Evolutionary conservation across 2,329 filamentous ascomycete genomes (phyloP).

Genomic region (Colletotrichum cuscutae): DNA sequence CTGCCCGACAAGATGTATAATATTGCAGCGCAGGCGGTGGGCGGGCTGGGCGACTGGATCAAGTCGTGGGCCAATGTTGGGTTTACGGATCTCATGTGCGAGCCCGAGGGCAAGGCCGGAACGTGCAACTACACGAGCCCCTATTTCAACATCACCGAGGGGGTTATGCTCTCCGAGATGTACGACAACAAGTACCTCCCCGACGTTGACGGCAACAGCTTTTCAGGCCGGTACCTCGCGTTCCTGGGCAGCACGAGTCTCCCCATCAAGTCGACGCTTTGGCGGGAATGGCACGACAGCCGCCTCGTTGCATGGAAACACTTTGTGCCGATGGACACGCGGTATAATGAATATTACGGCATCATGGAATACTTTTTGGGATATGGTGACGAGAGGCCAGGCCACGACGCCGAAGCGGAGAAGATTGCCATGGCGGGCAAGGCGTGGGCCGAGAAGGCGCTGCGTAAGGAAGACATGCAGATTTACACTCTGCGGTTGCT

Average conservation of each 20-base stretch:
- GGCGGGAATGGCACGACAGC: constrained; percentile 83
- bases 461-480: constrained; percentile 79
- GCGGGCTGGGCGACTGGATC: constrained; percentile 61
- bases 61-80: constrained; percentile 59
- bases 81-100: constrained; percentile 66
- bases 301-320: constrained; percentile 81
- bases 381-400: constrained; percentile 53
- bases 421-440: constrained; percentile 74
- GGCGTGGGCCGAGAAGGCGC: constrained; percentile 74
- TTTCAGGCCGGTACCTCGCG: constrained; percentile 74
- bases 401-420: constrained; percentile 68
- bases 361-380: constrained; percentile 81
- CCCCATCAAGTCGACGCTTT: constrained; percentile 82
- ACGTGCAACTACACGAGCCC: constrained; percentile 60
- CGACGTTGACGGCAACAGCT: constrained; percentile 81
- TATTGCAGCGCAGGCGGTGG: constrained; percentile 56
- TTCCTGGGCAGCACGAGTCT: constrained; percentile 77
- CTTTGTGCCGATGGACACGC: constrained; percentile 82
- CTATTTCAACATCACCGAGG: constrained; percentile 53
- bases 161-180: constrained; percentile 60
- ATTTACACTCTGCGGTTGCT: constrained; percentile 75
- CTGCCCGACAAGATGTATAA: constrained; percentile 60
- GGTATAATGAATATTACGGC: constrained; percentile 76
- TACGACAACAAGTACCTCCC: constrained; percentile 75
- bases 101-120: constrained; percentile 47